These are phyloP conservation scores for Ganoderma resinaceum DNA, from an alignment of 1,284 basidiomycete genomes.

Conservation along the genomic window DNA sequence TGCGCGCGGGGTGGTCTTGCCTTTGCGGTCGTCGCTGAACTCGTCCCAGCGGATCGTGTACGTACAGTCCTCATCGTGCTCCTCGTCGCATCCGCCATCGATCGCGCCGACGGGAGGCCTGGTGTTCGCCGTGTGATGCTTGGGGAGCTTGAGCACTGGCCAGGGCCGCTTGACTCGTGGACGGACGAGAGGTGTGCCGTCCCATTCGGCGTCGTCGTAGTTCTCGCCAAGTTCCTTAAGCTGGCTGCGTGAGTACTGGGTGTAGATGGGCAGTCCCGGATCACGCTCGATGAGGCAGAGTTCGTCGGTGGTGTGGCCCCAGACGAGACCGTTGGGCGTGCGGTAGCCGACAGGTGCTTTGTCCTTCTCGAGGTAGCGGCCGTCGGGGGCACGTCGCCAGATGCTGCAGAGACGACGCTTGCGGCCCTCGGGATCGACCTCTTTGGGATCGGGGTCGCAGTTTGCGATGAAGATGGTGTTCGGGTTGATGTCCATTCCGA, in stretches of 20 bases:
- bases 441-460: background rate
- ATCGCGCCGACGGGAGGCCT: conserved; percentile 20
- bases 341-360: conserved; percentile 37
- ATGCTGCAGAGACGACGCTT: conserved; percentile 16
- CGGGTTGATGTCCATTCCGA: background rate
- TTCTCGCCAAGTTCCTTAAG: conserved; percentile 41
- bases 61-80: conserved; percentile 18
- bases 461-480: conserved; percentile 1
- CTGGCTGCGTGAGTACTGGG: conserved; percentile 45
- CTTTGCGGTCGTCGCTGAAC: conserved; percentile 8
- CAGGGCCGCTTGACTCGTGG: conserved; percentile 35
- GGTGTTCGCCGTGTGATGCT: conserved; percentile 6
- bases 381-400: conserved; percentile 38
- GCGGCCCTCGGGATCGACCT: conserved; percentile 10
- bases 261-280: conserved; percentile 35
- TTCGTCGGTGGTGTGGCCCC: conserved; percentile 41
- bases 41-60: conserved; percentile 22
- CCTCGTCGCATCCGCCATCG: conserved; percentile 20
- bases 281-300: conserved; percentile 41
- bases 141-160: conserved; percentile 35
- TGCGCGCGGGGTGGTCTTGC: background rate
- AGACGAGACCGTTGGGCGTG: conserved; percentile 41
- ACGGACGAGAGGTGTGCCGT: conserved; percentile 25
- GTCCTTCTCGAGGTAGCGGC: conserved; percentile 33
- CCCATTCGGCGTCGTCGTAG: conserved; percentile 33